These are phyloP conservation scores for Lindgomyces ingoldianus DNA, from an alignment of 495 filamentous ascomycete species.

Conservation along the genomic window DNA sequence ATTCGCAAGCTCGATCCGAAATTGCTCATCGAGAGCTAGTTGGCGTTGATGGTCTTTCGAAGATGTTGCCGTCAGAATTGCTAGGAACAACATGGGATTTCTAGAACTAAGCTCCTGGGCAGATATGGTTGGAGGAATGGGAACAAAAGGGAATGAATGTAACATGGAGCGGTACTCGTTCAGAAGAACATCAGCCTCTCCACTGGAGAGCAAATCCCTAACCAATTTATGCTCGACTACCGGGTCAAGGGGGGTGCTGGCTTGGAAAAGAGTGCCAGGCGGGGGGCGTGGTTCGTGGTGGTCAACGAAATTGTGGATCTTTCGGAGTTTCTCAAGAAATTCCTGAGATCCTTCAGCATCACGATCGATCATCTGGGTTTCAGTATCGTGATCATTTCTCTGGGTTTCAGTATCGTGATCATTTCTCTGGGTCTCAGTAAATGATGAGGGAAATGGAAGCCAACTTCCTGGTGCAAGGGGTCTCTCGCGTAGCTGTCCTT, in stretches of 20 bases:
- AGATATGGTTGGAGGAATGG: constrained; percentile 1
- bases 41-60: constrained; percentile 22
- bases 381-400: neutral
- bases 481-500: neutral
- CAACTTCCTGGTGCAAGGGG: constrained; percentile 21
- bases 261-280: constrained; percentile 5
- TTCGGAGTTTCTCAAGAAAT: constrained; percentile 19
- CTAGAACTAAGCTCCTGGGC: constrained; percentile 1
- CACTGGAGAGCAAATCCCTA: neutral
- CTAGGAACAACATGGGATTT: constrained; percentile 29
- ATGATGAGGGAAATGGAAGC: constrained; percentile 18
- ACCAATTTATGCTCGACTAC: constrained; percentile 5
- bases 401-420: constrained; percentile 8
- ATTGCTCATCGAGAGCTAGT: constrained; percentile 14
- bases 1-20: constrained; percentile 26
- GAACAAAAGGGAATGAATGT: constrained; percentile 24
- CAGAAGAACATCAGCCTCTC: constrained; percentile 19
- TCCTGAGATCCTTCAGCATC: constrained; percentile 5
- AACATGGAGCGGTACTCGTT: constrained; percentile 24
- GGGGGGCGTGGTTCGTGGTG: constrained; percentile 1
- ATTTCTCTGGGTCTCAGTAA: neutral
- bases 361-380: neutral
- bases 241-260: neutral
- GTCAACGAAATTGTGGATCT: constrained; percentile 25
- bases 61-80: constrained; percentile 23